Base-by-base conservation (phyloP, 805 yeast species). In the Metschnikowia koreensis region DNA sequence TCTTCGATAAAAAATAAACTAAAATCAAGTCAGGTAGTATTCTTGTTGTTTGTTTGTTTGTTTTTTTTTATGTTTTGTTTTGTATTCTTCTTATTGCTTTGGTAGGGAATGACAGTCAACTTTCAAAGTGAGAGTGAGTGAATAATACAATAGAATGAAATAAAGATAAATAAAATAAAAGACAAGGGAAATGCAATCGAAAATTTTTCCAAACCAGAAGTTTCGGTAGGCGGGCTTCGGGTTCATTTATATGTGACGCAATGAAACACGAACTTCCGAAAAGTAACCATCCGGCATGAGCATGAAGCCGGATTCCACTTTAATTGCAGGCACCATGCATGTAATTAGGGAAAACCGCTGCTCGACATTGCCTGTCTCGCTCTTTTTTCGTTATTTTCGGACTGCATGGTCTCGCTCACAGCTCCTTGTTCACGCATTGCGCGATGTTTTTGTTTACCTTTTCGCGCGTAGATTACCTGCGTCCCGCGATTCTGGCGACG, bases 311-410 rank as follows among this genome's bases (percentile, higher is more conserved):
- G 34, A 31, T 31, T 9, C 34, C 34, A 12, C 34, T 31, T 12
- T 31, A 31, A 31, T 55, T 55, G 50, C 60, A 53, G 60, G 57
- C 58, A 47, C 59, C 46, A 58, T 55, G 61, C 61, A 57, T 44
- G 61, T 58, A 58, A 58, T 58, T 44, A 49, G 41, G 16, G 28
- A 16, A 33, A n/a, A 26, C 28, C 33, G 22, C 45, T 22, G 12
- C 33, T 27, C 27, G 15, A 27, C 12, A 26, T 22, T 40, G 34
- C 34, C 17, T 28, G 10, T 40, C 15, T 11, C 2, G 26, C 4
- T 40, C 11, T 42, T 47, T 17, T 45, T 44, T 48, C 50, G 42
- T 45, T 52, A 44, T 52, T 41, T 48, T 46, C 42, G 50, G 47
- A 50, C 47, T 37, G 39, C 39, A n/a, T 37, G 15, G 15, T 16